Evolutionary conservation across 2,329 filamentous ascomycete genomes (phyloP).

Genomic region (Botrytis squamosa): DNA sequence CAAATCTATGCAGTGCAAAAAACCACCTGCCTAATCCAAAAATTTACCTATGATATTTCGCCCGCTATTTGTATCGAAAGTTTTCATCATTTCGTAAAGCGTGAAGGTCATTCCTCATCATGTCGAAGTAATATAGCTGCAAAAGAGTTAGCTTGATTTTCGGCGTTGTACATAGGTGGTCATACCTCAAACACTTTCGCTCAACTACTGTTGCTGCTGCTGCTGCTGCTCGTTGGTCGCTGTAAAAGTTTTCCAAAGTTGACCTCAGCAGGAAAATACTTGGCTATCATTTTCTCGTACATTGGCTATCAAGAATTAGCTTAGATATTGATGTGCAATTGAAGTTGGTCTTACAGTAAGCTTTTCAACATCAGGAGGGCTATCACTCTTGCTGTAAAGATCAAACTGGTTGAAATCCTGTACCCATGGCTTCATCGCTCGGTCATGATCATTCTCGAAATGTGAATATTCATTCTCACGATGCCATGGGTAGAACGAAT

Average conservation of each 20-base stretch:
- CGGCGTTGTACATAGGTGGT: background rate
- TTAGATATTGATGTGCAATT: background rate
- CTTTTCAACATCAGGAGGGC: conserved; percentile 70
- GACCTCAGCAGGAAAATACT: background rate
- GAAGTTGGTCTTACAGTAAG: conserved; percentile 58
- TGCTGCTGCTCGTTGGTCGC: background rate
- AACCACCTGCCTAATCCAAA: background rate
- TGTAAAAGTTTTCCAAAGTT: background rate
- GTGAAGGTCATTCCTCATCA: background rate
- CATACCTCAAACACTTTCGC: background rate
- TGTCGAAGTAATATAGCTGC: background rate
- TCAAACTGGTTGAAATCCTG: conserved; percentile 90
- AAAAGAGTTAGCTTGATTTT: background rate
- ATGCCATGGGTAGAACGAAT: conserved; percentile 94
- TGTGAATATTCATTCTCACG: conserved; percentile 74
- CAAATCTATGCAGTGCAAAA: background rate
- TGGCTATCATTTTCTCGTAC: background rate
- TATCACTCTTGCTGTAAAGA: conserved; percentile 88
- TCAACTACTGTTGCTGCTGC: background rate
- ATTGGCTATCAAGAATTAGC: conserved; percentile 45
- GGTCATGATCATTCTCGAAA: conserved; percentile 80
- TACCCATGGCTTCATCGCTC: conserved; percentile 46
- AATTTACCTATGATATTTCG: background rate
- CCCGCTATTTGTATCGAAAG: conserved; percentile 25
- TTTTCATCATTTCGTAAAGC: conserved; percentile 40